phyloP scores from a whole-genome alignment of 2,329 filamentous ascomycete species.

The Lasiodiplodia gonubiensis region DNA sequence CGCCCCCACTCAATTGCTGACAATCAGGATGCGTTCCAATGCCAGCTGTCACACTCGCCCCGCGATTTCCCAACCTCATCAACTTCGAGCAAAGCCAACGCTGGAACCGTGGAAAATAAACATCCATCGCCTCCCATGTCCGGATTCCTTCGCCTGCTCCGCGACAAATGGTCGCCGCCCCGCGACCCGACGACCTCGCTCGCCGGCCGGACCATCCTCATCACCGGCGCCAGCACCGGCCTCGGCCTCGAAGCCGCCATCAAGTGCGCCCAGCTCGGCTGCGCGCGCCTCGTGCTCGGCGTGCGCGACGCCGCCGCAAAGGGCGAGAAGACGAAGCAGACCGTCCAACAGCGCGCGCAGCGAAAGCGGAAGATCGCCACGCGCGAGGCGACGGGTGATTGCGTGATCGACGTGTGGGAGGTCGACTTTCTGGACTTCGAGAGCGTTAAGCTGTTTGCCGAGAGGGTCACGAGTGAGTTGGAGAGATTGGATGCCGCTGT shows the following conservation, averaged over 20 bases:
- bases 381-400: constrained; percentile 16
- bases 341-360: constrained; percentile 1
- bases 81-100: too few species aligned
- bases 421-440: constrained; percentile 51
- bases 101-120: background rate
- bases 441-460: constrained; percentile 45
- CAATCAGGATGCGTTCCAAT: too few species aligned
- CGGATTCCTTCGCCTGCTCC: constrained; percentile 20
- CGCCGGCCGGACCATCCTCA: constrained; percentile 49
- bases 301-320: constrained; percentile 52
- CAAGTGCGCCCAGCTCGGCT: constrained; percentile 50
- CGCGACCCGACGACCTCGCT: constrained; percentile 36
- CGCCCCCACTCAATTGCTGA: too few species aligned
- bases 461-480: constrained; percentile 33
- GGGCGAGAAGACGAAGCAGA: constrained; percentile 46
- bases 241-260: constrained; percentile 55
- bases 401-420: constrained; percentile 53
- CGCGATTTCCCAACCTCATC: background rate
- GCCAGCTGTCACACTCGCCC: too few species aligned
- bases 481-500: constrained; percentile 45
- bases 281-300: constrained; percentile 53
- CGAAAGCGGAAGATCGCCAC: constrained; percentile 4
- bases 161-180: constrained; percentile 26
- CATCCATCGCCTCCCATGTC: background rate
- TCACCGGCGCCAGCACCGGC: constrained; percentile 57